Base-by-base conservation (phyloP, 1,284 basidiomycete species). In the Boletus sp. region DNA sequence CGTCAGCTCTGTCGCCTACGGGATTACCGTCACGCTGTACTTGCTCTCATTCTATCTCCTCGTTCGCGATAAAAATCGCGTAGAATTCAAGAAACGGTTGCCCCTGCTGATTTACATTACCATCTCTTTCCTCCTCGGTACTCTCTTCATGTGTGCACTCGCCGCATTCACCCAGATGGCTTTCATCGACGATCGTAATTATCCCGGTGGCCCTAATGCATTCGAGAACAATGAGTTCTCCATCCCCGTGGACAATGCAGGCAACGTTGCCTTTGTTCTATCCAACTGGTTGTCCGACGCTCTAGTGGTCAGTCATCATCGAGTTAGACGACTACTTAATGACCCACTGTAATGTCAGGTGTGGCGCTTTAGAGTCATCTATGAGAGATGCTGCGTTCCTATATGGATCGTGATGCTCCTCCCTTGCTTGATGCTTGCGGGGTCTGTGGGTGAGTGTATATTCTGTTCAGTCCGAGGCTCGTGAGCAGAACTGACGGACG, bases 111-210 rank as follows among this genome's bases (percentile, higher is more conserved):
- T 56, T n/a, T 68, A 57, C 46, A 57, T 62, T 30, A 48, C 45
- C 3, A 0, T 49, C 6, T 27, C 58, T 7, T 60, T 70, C 48
- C 8, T 55, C 14, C 49, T 66, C 10, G 56, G 55, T 0, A 62
- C 64, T 5, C 12, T 68, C 37, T 58, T 58, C 44, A 45, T 67
- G 47, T 9, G 41, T 13, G 16, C 46, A 3, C 34, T 41, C 2
- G 41, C 55, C 0, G 42, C 52, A 5, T 59, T 64, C 46, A 61
- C 57, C 0, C 57, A 70, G 36, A 54, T 60, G 47, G 56, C 56
- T 5, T 71, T 64, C 46, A 63, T 71, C 34, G 55, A 67, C 41
- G 27, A 67, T 44, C 57, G 67, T 8, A 50, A 59, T 39, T 67
- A 56, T 41, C 62, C 64, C 1, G 67, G 69, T 0, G 63, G 59